Conservation (phyloP, 345 rosid species). For the Mercurialis annua region DNA sequence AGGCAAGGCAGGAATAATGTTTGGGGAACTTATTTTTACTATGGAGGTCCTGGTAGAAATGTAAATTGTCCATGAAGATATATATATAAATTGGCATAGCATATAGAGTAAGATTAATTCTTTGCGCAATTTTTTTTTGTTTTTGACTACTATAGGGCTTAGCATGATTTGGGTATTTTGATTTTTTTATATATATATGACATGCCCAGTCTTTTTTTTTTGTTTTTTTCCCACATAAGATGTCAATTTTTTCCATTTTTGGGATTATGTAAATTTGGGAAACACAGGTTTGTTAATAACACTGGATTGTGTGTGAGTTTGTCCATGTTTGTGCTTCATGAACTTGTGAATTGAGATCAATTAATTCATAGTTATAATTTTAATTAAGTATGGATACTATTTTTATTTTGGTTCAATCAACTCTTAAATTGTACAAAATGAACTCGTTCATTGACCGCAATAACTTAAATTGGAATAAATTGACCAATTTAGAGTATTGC, state of each 20-base stretch:
- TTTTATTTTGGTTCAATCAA: too few species aligned
- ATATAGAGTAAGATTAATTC: not conserved
- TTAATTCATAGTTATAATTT: too few species aligned
- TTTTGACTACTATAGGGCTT: not conserved
- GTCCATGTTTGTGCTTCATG: too few species aligned
- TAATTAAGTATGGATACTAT: too few species aligned
- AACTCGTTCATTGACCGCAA: too few species aligned
- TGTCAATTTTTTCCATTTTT: slow-evolving; percentile 20
- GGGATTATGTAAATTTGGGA: slow-evolving; percentile 36
- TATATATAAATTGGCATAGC: not conserved
- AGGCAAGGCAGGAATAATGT: slow-evolving; percentile 26
- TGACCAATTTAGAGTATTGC: too few species aligned
- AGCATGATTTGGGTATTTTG: slow-evolving; percentile 23
- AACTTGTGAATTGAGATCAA: too few species aligned
- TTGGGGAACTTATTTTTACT: slow-evolving; percentile 36
- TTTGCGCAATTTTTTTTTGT: not conserved
- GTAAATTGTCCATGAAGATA: slow-evolving; percentile 27
- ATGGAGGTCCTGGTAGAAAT: slow-evolving; percentile 38
- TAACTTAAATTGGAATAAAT: too few species aligned
- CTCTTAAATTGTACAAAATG: too few species aligned
- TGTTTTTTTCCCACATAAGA: slow-evolving; percentile 10
- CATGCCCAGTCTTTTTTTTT: not conserved
- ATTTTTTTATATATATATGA: not conserved
- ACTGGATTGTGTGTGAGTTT: slow-evolving; percentile 17
- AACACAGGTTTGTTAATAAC: slow-evolving; percentile 34